Percentiles rank a stretch among this genome's conserved stretches.
Conservation (phyloP, 257 asterid genomes). For the Solanum piurae region DNA sequence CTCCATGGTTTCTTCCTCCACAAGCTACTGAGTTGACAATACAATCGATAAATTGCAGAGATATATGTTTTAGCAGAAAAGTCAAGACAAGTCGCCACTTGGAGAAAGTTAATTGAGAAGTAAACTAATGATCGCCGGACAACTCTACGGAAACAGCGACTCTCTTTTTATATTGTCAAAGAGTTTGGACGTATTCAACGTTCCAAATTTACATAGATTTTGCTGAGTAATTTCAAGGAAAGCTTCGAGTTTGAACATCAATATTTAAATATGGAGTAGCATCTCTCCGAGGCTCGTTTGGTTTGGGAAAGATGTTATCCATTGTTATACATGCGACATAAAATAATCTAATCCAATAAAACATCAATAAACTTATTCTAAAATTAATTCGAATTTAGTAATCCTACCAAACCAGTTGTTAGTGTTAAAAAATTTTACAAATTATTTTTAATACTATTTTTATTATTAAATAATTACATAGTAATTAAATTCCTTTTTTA, state of each 20-base stretch:
- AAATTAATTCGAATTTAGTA: not conserved
- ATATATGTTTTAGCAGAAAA: not conserved
- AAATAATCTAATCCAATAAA: not conserved
- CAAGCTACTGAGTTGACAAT: not conserved
- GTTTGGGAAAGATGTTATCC: not conserved
- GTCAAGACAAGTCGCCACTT: not conserved
- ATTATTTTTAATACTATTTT: not conserved
- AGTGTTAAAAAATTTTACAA: not conserved
- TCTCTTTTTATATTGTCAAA: not conserved
- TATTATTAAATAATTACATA: not conserved
- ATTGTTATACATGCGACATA: not conserved
- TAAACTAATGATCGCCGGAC: not conserved
- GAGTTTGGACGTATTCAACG: not conserved
- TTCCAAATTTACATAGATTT: not conserved
- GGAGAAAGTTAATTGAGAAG: not conserved
- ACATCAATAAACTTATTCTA: not conserved
- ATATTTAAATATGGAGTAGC: not conserved
- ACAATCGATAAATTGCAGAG: not conserved
- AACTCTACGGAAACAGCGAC: not conserved
- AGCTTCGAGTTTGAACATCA: not conserved
- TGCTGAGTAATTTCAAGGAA: not conserved
- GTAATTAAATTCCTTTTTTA: not conserved
- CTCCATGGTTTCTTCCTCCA: constrained; percentile 27
- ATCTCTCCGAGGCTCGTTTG: not conserved
- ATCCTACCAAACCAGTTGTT: not conserved